Conservation (phyloP, 1,284 basidiomycete genomes). For the Pterulicium gracile region DNA sequence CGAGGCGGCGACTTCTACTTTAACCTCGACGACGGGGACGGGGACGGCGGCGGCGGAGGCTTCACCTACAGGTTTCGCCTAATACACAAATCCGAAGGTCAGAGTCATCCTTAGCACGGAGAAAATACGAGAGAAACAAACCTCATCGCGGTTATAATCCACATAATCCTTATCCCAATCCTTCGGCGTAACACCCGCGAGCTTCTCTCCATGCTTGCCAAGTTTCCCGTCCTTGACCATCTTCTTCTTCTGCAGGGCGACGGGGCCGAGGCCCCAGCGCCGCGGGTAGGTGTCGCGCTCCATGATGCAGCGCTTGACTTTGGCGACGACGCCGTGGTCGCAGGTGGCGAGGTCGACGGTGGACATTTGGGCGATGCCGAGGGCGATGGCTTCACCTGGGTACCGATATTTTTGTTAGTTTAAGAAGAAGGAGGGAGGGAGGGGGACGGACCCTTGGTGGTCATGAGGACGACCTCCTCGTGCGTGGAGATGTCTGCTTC, state of each 20-base stretch:
- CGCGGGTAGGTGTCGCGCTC: slow-evolving; percentile 97
- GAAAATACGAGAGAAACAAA: too few species aligned
- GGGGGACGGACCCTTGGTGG: slow-evolving; percentile 72
- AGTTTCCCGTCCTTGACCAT: slow-evolving; percentile 94
- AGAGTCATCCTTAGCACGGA: too few species aligned
- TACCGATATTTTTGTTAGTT: slow-evolving; percentile 8
- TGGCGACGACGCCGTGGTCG: slow-evolving; percentile 98
- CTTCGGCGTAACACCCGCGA: slow-evolving; percentile 84
- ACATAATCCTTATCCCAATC: slow-evolving; percentile 92
- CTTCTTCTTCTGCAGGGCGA: slow-evolving; percentile 97
- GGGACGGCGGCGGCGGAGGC: slow-evolving; percentile 15
- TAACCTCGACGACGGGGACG: slow-evolving; percentile 14
- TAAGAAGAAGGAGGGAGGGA: background rate
- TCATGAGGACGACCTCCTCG: slow-evolving; percentile 99
- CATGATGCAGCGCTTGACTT: slow-evolving; percentile 99
- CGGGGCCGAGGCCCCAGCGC: slow-evolving; percentile 95
- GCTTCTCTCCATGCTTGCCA: slow-evolving; percentile 90
- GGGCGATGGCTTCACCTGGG: slow-evolving; percentile 88
- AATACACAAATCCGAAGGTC: too few species aligned
- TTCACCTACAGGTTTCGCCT: slow-evolving; percentile 11
- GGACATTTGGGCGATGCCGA: slow-evolving; percentile 97
- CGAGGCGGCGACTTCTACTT: slow-evolving; percentile 13
- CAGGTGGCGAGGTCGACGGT: slow-evolving; percentile 97
- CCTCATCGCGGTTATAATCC: slow-evolving; percentile 70
- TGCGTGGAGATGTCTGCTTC: slow-evolving; percentile 92